phyloP scores from a whole-genome alignment of 169 alveolate species.

The Prorocentrum cordatum region DNA sequence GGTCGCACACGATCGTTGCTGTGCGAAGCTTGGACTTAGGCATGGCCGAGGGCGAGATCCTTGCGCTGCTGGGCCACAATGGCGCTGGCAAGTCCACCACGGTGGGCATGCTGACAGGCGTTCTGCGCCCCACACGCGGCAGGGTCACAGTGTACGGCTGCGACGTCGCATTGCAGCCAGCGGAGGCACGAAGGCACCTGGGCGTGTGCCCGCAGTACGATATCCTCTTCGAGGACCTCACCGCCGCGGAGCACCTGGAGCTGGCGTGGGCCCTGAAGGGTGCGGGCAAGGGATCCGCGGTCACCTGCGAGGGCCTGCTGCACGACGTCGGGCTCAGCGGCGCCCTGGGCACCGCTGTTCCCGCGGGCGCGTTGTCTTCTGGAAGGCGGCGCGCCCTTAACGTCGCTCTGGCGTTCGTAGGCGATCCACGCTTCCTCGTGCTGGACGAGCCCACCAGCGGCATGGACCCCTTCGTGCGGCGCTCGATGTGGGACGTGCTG shows the following conservation, averaged over 20 bases:
- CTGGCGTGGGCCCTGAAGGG: background rate
- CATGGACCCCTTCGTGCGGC: conserved; percentile 26
- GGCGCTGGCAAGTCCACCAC: conserved; percentile 30
- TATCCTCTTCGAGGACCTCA: conserved; percentile 12
- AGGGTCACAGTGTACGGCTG: conserved; percentile 9
- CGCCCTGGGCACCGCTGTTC: background rate
- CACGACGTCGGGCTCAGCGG: background rate
- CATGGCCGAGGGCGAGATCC: conserved; percentile 33
- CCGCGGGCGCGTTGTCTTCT: background rate
- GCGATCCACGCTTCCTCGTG: conserved; percentile 29
- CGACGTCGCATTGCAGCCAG: background rate
- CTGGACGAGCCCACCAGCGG: conserved; percentile 19
- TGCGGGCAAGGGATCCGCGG: background rate
- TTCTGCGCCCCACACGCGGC: conserved; percentile 5
- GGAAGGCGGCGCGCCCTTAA: background rate
- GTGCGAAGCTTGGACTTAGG: conserved; percentile 18
- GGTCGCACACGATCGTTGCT: background rate
- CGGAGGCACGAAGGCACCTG: background rate
- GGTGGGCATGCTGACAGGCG: conserved; percentile 21
- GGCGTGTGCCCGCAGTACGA: conserved; percentile 27
- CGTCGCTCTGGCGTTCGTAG: conserved; percentile 16
- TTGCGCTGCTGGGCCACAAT: conserved; percentile 20
- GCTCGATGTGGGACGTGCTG: conserved; percentile 17
- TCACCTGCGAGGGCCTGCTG: background rate
- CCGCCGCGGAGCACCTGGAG: conserved; percentile 4